phyloP scores from a whole-genome alignment of 805 yeast genomes.

The Metschnikowia cerradonensis region DNA sequence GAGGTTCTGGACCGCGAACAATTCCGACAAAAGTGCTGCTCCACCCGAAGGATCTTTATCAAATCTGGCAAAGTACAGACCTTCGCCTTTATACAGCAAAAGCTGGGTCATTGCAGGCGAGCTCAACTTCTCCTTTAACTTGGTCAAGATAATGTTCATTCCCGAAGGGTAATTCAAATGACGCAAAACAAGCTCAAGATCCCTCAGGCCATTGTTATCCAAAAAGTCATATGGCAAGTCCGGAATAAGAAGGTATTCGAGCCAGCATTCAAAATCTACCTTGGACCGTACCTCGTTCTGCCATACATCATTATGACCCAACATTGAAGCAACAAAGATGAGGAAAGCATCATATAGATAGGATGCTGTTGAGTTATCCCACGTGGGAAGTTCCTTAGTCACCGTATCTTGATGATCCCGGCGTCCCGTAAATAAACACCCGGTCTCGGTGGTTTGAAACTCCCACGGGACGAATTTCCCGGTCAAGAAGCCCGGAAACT shows the following conservation, averaged over 20 bases:
- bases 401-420: background rate
- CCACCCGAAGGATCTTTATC: slow-evolving; percentile 24
- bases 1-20: slow-evolving; percentile 41
- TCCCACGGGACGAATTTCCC: slow-evolving; percentile 33
- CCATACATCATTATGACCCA: background rate
- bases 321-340: slow-evolving; percentile 1
- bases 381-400: background rate
- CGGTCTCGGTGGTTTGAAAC: slow-evolving; percentile 40
- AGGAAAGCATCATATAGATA: background rate
- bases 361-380: background rate
- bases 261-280: background rate
- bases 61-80: slow-evolving; percentile 36
- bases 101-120: slow-evolving; percentile 24
- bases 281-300: background rate
- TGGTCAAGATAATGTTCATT: background rate
- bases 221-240: slow-evolving; percentile 2
- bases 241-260: slow-evolving; percentile 1
- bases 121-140: slow-evolving; percentile 17
- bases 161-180: background rate
- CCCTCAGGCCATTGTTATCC: slow-evolving; percentile 2
- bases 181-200: background rate
- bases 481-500: slow-evolving; percentile 38
- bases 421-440: slow-evolving; percentile 37
- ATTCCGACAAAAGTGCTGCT: slow-evolving; percentile 29
- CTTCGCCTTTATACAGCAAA: slow-evolving; percentile 25